These are phyloP conservation scores for Euphorbia peplus DNA, from an alignment of 345 rosid genomes.

Conservation along the genomic window DNA sequence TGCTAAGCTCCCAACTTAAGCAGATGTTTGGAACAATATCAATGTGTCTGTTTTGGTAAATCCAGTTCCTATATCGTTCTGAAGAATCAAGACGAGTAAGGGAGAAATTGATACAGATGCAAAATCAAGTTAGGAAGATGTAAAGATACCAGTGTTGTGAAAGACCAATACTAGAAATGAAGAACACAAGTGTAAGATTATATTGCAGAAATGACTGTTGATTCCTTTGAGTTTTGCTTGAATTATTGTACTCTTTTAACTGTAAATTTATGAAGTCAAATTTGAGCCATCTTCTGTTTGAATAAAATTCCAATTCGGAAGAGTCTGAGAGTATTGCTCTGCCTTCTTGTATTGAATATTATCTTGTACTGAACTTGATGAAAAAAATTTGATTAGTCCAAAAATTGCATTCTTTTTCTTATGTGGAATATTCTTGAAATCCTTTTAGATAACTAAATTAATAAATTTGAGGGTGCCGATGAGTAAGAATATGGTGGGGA, in stretches of 20 bases:
- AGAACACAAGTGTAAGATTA: neutral
- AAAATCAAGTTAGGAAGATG: slow-evolving; percentile 5
- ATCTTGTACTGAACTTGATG: too few species aligned
- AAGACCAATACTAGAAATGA: neutral
- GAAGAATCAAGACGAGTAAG: slow-evolving; percentile 43
- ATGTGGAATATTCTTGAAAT: too few species aligned
- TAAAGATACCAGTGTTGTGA: neutral
- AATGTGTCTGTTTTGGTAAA: slow-evolving; percentile 69
- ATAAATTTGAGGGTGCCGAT: slow-evolving; percentile 55
- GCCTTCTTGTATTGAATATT: too few species aligned
- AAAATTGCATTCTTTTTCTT: too few species aligned
- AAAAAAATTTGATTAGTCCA: too few species aligned
- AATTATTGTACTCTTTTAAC: slow-evolving; percentile 2
- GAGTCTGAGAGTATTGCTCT: too few species aligned
- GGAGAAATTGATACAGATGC: slow-evolving; percentile 22
- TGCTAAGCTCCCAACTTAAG: slow-evolving; percentile 57
- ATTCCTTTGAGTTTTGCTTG: neutral
- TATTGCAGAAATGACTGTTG: neutral
- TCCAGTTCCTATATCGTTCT: slow-evolving; percentile 53
- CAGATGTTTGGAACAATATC: slow-evolving; percentile 76
- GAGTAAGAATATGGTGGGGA: slow-evolving; percentile 80
- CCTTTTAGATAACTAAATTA: too few species aligned
- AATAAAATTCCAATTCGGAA: too few species aligned
- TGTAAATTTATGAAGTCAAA: neutral
- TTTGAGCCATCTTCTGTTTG: neutral